Conservation (phyloP, 805 yeast species). For the Starmerella vitae region DNA sequence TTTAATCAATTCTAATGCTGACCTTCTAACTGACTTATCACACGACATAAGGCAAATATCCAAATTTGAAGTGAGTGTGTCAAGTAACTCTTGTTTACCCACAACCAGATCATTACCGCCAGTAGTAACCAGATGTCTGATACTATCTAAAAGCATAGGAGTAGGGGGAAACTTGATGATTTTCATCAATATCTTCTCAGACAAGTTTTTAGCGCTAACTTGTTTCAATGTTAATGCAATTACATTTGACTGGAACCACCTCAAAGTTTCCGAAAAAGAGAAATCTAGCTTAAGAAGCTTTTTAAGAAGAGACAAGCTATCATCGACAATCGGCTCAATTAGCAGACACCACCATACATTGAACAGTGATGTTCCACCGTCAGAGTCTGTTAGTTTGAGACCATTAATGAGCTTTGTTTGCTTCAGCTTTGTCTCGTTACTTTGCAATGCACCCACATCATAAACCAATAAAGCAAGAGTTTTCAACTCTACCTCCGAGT, state of each 20-base stretch:
- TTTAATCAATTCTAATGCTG: constrained; percentile 12
- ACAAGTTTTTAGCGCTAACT: background rate
- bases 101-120: background rate
- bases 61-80: background rate
- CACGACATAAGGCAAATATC: constrained; percentile 11
- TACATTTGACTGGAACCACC: constrained; percentile 5
- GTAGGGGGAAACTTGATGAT: background rate
- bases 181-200: background rate
- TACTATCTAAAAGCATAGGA: background rate
- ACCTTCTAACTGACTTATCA: constrained; percentile 11
- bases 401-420: background rate
- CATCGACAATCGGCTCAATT: background rate
- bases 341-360: background rate
- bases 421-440: background rate
- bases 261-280: background rate
- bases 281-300: background rate
- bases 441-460: background rate
- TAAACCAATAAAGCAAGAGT: background rate
- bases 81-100: background rate
- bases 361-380: background rate
- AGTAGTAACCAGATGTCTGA: background rate
- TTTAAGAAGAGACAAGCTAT: background rate
- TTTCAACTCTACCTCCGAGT: background rate
- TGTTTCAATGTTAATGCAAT: background rate
- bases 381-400: background rate